These are phyloP conservation scores for Daldinia childiae DNA, from an alignment of 495 filamentous ascomycete species.

Conservation along the genomic window DNA sequence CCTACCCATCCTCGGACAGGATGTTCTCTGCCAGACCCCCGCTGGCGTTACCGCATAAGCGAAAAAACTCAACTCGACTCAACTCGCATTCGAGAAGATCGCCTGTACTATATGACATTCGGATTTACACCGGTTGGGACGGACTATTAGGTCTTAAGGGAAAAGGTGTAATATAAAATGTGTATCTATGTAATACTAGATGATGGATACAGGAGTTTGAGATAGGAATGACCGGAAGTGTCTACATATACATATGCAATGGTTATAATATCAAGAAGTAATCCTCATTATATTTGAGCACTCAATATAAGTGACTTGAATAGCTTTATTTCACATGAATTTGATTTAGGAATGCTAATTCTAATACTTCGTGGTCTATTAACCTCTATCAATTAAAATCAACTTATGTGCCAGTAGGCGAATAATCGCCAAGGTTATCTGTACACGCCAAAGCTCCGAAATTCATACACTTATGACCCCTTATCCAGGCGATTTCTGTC, in stretches of 20 bases:
- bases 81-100: background rate
- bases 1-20: slow-evolving; percentile 52
- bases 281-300: too few species aligned
- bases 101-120: background rate
- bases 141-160: slow-evolving; percentile 12
- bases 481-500: background rate
- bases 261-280: background rate
- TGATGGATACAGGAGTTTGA: background rate
- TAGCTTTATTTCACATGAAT: too few species aligned
- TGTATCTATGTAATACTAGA: background rate
- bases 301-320: too few species aligned
- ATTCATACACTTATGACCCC: too few species aligned
- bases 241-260: slow-evolving; percentile 5
- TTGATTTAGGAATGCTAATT: background rate
- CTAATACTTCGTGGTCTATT: too few species aligned
- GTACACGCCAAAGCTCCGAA: too few species aligned
- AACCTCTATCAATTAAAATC: too few species aligned
- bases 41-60: slow-evolving; percentile 47
- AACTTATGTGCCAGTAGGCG: too few species aligned
- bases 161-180: background rate
- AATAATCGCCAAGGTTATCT: too few species aligned
- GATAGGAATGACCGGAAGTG: background rate
- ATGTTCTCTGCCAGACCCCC: slow-evolving; percentile 52
- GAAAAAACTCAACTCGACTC: background rate
- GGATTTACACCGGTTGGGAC: background rate